Evolutionary conservation across 306 rosid species (phyloP).

Genomic region (Vicia sativa): DNA sequence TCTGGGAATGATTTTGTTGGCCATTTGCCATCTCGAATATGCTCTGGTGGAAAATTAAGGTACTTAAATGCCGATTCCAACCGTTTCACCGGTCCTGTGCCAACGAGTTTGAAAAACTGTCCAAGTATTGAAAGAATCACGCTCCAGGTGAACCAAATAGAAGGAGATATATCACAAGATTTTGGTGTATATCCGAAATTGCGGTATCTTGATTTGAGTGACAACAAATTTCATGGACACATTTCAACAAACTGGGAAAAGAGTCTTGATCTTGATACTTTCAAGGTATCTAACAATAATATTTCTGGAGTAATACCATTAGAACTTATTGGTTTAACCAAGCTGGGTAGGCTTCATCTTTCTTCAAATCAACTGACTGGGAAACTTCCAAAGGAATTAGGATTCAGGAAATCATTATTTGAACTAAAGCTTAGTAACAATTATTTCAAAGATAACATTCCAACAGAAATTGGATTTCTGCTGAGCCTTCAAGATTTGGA

Average conservation of each 20-base stretch:
- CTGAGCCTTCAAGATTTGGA: conserved; percentile 28
- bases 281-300: conserved; percentile 35
- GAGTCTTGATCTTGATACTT: conserved; percentile 1
- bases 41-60: conserved; percentile 11
- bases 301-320: conserved; percentile 42
- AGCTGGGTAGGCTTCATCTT: conserved; percentile 36
- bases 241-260: conserved; percentile 44
- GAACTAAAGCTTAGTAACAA: conserved; percentile 28
- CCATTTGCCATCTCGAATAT: conserved; percentile 37
- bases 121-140: conserved; percentile 37
- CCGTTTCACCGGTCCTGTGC: conserved; percentile 39
- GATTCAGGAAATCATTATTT: not conserved
- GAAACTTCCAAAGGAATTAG: conserved; percentile 48
- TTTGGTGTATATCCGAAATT: conserved; percentile 46
- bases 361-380: conserved; percentile 42
- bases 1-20: conserved; percentile 34
- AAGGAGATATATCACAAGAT: conserved; percentile 45
- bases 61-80: not conserved
- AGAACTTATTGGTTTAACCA: conserved; percentile 25
- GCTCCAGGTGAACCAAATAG: conserved; percentile 37
- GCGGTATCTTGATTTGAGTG: conserved; percentile 37
- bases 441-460: conserved; percentile 29
- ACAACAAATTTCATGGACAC: conserved; percentile 41
- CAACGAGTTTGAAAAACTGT: conserved; percentile 40
- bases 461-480: conserved; percentile 34